Evolutionary conservation across 2,329 filamentous ascomycete genomes (phyloP), one percentile per base, ranked within the genome.

Genomic region (Venturia oleaginea): DNA sequence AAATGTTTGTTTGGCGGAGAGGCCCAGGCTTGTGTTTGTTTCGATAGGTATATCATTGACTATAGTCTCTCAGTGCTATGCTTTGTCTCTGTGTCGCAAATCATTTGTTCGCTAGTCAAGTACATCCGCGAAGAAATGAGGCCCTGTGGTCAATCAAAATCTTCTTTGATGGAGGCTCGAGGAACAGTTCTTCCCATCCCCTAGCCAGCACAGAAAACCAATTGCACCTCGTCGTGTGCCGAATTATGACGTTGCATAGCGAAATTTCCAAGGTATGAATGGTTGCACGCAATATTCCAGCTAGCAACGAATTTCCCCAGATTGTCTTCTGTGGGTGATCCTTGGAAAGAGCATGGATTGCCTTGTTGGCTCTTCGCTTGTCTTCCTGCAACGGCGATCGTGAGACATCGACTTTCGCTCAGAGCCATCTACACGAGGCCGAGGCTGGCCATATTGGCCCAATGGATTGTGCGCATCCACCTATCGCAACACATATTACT

Each of bases 281-380:
- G 51, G 30, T 13, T 27, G 54, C 27, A 22, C 27, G 24, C 24
- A 65, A 22, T 46, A 22, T 43, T 27, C 15, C 15, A 51, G 37
- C 34, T 27, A 51, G 40, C 42, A 43, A 38, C 43, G 61, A 48
- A 62, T 62, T 62, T 62, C 61, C 61, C 61, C 61, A 62, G 42
- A 62, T 62, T 62, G 30, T 40, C 27, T n/a, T 48, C 6, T 4
- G 10, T 15, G 61, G 61, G 42, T 27, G 4, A 34, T 32, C 42
- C 42, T 24, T 51, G 61, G 7, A 7, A 27, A 24, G 40, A 40
- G 59, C 59, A 60, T 40, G 59, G 34, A 32, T 51, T 13, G 11
- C 22, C 61, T 17, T 17, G 61, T 19, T 24, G 27, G 11, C 38
- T 11, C 22, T 37, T 38, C 42, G 61, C 40, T 62, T 54, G 46